These are phyloP conservation scores for Cyclocybe cylindracea DNA, from an alignment of 768 basidiomycete genomes.

Conservation along the genomic window DNA sequence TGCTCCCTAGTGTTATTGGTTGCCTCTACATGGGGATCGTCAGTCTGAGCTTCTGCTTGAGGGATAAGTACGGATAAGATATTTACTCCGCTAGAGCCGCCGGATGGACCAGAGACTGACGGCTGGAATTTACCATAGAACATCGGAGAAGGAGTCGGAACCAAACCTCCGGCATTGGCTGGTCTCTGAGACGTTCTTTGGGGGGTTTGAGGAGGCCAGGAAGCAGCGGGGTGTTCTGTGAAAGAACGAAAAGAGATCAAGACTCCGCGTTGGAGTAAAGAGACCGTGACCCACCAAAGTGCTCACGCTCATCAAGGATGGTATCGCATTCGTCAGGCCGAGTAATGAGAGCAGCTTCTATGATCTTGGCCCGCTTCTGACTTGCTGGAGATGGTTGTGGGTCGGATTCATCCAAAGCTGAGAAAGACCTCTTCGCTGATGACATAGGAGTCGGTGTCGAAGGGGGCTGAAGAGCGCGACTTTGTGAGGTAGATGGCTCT, in stretches of 20 bases:
- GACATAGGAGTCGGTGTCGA: not conserved
- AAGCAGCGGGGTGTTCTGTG: not conserved
- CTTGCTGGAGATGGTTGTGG: not conserved
- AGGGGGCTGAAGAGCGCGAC: slow-evolving; percentile 2
- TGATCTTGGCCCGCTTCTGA: slow-evolving; percentile 8
- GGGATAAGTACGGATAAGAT: too few species aligned
- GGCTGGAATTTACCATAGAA: too few species aligned
- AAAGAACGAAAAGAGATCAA: not conserved
- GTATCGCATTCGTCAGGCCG: too few species aligned
- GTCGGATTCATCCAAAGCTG: slow-evolving; percentile 1
- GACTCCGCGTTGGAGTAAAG: not conserved
- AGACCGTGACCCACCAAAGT: too few species aligned
- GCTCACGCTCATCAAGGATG: too few species aligned
- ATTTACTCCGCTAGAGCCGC: too few species aligned
- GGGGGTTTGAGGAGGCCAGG: not conserved
- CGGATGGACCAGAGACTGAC: too few species aligned
- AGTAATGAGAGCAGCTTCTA: slow-evolving; percentile 2
- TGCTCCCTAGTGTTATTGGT: not conserved
- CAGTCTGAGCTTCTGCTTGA: too few species aligned
- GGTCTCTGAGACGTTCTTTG: not conserved
- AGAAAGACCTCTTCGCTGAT: slow-evolving; percentile 3
- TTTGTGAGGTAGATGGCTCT: slow-evolving; percentile 1
- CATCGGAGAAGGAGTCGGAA: not conserved
- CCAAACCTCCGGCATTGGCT: not conserved
- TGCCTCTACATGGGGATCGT: not conserved